A percentile compares a stretch with the other conserved stretches of the same genome.
Evolutionary conservation across 169 alveolate genomes (phyloP).

Genomic region (Plasmodium coatneyi): DNA sequence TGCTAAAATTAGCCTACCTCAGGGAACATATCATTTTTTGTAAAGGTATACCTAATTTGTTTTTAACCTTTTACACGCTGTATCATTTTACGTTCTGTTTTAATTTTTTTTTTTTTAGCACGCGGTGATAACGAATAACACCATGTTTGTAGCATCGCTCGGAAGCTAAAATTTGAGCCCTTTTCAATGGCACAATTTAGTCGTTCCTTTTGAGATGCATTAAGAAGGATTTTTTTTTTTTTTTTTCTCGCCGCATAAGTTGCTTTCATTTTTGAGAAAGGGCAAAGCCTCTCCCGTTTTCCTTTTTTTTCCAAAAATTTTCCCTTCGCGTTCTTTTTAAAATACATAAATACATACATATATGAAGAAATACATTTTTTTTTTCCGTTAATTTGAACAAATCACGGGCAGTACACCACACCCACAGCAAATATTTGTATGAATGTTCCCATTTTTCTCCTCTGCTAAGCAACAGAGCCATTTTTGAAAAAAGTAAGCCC

Average conservation of each 20-base stretch:
- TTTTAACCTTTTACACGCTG: background rate
- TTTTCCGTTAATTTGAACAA: background rate
- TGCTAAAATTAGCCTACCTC: background rate
- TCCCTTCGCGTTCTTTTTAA: background rate
- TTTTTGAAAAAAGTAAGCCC: background rate
- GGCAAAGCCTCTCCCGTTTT: background rate
- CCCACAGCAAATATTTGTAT: background rate
- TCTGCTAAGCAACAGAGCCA: background rate
- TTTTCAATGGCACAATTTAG: background rate
- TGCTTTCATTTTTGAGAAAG: background rate
- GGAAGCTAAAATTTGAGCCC: background rate
- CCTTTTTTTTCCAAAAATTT: background rate
- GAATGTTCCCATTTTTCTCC: background rate
- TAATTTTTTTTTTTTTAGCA: background rate
- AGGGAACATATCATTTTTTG: background rate
- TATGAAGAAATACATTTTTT: background rate
- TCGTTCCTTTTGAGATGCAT: background rate
- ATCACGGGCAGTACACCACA: background rate
- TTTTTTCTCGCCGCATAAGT: background rate
- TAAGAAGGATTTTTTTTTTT: background rate
- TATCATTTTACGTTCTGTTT: background rate
- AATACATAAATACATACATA: background rate
- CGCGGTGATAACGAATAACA: background rate
- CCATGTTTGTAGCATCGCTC: background rate
- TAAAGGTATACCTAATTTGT: background rate